Conservation (phyloP, 78 protist genomes). For the Tieghemostelium lacteum region DNA sequence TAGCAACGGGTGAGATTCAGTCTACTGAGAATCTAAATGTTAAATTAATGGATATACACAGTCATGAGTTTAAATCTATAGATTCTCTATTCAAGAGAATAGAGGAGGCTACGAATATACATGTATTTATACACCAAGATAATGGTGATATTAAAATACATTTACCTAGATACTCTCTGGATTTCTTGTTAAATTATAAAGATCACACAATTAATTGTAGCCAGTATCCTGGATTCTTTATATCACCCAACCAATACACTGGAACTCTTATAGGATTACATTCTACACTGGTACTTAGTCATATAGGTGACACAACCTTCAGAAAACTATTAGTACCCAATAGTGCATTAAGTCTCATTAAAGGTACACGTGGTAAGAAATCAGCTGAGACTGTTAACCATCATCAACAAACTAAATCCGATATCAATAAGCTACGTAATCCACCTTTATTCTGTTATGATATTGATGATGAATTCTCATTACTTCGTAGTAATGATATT, state of each 20-base stretch:
- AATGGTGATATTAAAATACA: background rate
- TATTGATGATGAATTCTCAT: background rate
- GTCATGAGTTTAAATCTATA: background rate
- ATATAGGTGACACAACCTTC: background rate
- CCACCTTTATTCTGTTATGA: background rate
- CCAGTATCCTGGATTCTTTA: background rate
- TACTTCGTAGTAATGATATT: background rate
- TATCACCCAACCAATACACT: background rate
- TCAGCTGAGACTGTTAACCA: background rate
- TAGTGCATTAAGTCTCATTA: background rate
- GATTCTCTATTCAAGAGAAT: background rate
- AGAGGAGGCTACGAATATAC: background rate
- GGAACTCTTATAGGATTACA: conserved; percentile 2
- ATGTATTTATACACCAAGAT: background rate
- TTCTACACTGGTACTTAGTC: background rate
- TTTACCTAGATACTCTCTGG: background rate
- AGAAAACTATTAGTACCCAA: background rate
- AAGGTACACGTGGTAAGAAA: background rate
- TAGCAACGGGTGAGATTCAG: background rate
- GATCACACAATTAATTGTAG: background rate
- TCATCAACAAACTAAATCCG: background rate
- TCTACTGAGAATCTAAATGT: too few relatives aligned
- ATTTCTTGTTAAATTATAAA: background rate
- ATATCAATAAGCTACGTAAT: background rate
- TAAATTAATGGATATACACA: background rate